These are phyloP conservation scores for Toxicodendron radicans DNA, from an alignment of 345 rosid genomes.

Conservation along the genomic window DNA sequence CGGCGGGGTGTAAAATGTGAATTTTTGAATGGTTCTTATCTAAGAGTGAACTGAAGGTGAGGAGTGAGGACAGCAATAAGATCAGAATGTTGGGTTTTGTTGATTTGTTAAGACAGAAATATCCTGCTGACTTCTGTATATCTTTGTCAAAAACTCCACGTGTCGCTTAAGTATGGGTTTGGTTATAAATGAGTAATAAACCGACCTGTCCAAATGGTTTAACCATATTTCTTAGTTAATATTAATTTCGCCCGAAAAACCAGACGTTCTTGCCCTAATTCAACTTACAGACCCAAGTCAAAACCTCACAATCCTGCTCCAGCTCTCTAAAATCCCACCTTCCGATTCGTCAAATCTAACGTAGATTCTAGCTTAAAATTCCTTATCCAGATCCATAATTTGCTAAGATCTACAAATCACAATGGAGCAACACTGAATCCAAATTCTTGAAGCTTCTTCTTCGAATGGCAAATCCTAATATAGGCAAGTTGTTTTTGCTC, in stretches of 20 bases:
- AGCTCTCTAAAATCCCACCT: not conserved
- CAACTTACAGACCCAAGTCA: constrained; percentile 19
- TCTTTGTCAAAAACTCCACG: constrained; percentile 2
- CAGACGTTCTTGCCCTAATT: constrained; percentile 11
- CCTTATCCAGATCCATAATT: constrained; percentile 37
- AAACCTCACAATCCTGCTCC: not conserved
- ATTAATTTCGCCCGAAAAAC: not conserved
- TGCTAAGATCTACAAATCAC: constrained; percentile 21
- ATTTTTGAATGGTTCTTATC: too few relatives aligned
- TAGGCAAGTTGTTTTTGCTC: constrained; percentile 60
- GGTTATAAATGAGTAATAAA: too few relatives aligned
- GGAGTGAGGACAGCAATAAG: too few relatives aligned
- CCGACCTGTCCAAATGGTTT: not conserved
- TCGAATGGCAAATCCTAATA: constrained; percentile 47
- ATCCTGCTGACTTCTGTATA: not conserved
- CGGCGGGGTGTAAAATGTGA: too few relatives aligned
- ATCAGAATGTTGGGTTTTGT: too few relatives aligned
- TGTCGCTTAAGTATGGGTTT: not conserved
- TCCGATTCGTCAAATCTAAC: constrained; percentile 33
- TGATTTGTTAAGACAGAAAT: not conserved
- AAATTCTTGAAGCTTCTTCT: constrained; percentile 1
- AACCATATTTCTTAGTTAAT: not conserved
- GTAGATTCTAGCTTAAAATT: constrained; percentile 35
- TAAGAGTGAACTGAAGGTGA: too few relatives aligned
- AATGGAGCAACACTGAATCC: constrained; percentile 35